These are phyloP conservation scores for Ottelia alismoides DNA, from an alignment of 106 monocot genomes.

Conservation along the genomic window DNA sequence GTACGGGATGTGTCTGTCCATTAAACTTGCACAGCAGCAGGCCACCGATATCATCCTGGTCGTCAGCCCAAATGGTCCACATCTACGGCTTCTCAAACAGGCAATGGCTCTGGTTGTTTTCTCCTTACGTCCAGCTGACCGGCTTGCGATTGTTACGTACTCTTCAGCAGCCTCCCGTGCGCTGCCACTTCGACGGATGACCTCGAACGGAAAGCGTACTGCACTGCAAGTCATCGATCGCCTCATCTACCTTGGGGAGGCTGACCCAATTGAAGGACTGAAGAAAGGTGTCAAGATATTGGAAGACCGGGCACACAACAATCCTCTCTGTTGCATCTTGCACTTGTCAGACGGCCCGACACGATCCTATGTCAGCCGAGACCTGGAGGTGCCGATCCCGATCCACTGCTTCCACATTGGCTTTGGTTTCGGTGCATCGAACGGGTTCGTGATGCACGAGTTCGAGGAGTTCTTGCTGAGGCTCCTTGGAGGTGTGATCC, in stretches of 20 bases:
- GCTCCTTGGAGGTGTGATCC: slow-evolving; percentile 56
- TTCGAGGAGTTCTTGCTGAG: slow-evolving; percentile 70
- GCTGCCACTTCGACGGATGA: slow-evolving; percentile 74
- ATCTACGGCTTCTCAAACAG: slow-evolving; percentile 59
- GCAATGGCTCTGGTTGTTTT: slow-evolving; percentile 76
- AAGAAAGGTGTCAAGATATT: slow-evolving; percentile 62
- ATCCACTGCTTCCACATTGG: slow-evolving; percentile 63
- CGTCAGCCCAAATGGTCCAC: slow-evolving; percentile 62
- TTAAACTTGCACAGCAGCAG: slow-evolving; percentile 38
- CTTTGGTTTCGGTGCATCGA: slow-evolving; percentile 47
- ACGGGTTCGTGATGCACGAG: slow-evolving; percentile 81
- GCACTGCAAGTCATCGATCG: slow-evolving; percentile 77
- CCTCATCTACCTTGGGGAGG: slow-evolving; percentile 40
- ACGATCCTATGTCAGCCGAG: slow-evolving; percentile 5
- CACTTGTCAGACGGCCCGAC: slow-evolving; percentile 53
- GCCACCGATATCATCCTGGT: slow-evolving; percentile 65
- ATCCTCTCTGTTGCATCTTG: slow-evolving; percentile 34
- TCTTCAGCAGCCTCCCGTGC: slow-evolving; percentile 54
- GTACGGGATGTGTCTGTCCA: slow-evolving; percentile 28
- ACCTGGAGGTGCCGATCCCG: slow-evolving; percentile 15
- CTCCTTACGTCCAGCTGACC: slow-evolving; percentile 51
- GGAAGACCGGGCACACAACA: slow-evolving; percentile 29
- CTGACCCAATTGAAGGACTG: slow-evolving; percentile 45
- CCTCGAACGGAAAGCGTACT: slow-evolving; percentile 47
- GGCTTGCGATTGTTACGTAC: slow-evolving; percentile 68